phyloP scores from a whole-genome alignment of 2,329 filamentous ascomycete species.

The Penicillium sp. region DNA sequence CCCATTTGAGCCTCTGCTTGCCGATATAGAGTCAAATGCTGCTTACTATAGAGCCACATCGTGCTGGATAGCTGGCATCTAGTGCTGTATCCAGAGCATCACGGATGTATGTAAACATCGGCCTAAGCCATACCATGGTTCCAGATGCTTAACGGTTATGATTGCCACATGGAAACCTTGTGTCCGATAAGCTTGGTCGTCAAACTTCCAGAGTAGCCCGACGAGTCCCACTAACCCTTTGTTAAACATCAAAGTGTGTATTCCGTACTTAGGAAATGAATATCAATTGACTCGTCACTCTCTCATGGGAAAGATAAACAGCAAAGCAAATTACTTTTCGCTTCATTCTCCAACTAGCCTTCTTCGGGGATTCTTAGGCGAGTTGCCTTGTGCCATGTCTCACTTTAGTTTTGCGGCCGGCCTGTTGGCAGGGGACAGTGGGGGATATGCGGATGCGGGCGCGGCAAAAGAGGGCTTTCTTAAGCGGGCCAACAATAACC shows the following conservation, averaged over 20 bases:
- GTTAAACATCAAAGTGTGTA: too few relatives aligned
- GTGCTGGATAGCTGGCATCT: not conserved
- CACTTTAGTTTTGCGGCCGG: not conserved
- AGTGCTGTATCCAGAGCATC: too few relatives aligned
- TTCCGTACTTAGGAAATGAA: too few relatives aligned
- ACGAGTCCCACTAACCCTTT: not conserved
- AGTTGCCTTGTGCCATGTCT: not conserved
- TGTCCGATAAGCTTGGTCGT: conserved; percentile 3
- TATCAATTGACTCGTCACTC: not conserved
- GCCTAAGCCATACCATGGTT: not conserved
- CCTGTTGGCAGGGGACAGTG: not conserved
- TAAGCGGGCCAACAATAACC: not conserved
- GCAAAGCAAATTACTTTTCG: not conserved
- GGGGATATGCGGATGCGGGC: not conserved
- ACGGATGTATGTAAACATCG: too few relatives aligned
- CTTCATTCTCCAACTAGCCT: not conserved
- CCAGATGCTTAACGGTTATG: not conserved
- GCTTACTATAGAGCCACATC: not conserved
- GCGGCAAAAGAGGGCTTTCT: not conserved
- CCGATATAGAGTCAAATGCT: not conserved
- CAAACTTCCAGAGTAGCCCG: not conserved
- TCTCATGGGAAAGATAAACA: too few relatives aligned
- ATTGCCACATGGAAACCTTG: conserved; percentile 1
- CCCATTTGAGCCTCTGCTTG: not conserved
- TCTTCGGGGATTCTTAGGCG: not conserved